Evolutionary conservation across 225 moss, liverwort and hornwort species (phyloP).

Genomic region (Sphagnum tenellum): DNA sequence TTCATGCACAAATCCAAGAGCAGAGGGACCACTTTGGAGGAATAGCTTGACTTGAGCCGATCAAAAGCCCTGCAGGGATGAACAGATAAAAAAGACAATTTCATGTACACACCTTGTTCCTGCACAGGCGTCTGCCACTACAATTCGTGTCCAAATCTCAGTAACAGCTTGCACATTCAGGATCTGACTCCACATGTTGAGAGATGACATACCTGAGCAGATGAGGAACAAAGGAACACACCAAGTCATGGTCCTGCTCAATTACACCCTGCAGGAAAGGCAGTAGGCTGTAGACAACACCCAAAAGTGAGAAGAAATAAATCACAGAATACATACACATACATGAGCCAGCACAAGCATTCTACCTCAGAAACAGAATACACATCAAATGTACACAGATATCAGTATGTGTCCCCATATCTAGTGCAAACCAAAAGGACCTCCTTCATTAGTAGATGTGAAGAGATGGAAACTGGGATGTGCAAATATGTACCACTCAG

Average conservation of each 20-base stretch:
- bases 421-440: no score
- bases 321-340: no score
- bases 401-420: no score
- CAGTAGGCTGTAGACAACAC: conserved; percentile 31
- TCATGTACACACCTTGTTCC: not conserved
- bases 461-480: no score
- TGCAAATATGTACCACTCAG: conserved; percentile 39
- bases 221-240: conserved; percentile 62
- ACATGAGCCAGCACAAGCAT: no score
- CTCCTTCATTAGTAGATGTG: no score
- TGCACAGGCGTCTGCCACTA: no score
- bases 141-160: no score
- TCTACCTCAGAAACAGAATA: no score
- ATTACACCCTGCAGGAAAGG: conserved; percentile 70
- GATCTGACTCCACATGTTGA: no score
- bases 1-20: conserved; percentile 56
- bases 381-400: no score
- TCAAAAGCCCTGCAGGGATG: conserved; percentile 44
- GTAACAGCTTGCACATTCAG: no score
- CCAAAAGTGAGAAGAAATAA: conserved; percentile 10
- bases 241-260: conserved; percentile 58
- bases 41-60: conserved; percentile 29
- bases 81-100: conserved; percentile 1
- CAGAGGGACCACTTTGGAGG: conserved; percentile 55
- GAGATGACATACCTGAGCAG: conserved; percentile 49